phyloP scores from a whole-genome alignment of 2,329 filamentous ascomycete species.

The Neopestalotiopsis sp. region DNA sequence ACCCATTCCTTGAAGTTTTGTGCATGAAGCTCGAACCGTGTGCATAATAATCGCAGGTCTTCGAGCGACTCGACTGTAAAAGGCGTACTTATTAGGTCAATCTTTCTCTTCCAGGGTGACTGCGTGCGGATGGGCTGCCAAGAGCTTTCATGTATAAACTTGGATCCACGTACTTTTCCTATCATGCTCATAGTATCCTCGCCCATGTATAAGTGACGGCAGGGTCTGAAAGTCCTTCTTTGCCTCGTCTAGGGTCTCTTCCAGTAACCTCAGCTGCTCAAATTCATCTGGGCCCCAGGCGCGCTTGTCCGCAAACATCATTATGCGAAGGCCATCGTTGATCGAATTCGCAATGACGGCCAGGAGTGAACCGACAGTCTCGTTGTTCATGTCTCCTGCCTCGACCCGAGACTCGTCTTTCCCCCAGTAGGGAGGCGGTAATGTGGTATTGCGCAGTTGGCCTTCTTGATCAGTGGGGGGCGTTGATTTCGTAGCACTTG shows the following conservation, averaged over 20 bases:
- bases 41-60: constrained; percentile 52
- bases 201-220: constrained; percentile 58
- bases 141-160: not conserved
- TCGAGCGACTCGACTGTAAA: constrained; percentile 54
- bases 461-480: not conserved
- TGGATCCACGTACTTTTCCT: constrained; percentile 50
- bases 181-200: constrained; percentile 63
- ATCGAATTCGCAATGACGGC: constrained; percentile 61
- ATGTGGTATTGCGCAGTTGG: not conserved
- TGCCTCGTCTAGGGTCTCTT: constrained; percentile 62
- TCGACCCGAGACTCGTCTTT: not conserved
- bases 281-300: constrained; percentile 65
- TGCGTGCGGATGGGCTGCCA: not conserved
- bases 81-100: constrained; percentile 27
- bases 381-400: constrained; percentile 42
- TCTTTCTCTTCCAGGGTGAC: constrained; percentile 14
- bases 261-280: constrained; percentile 60
- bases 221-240: constrained; percentile 66
- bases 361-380: constrained; percentile 63
- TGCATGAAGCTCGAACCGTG: constrained; percentile 52
- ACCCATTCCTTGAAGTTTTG: constrained; percentile 60
- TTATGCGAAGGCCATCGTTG: constrained; percentile 56
- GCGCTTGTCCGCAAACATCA: constrained; percentile 62
- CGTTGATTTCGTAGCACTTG: not conserved
- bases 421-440: not conserved